These are phyloP conservation scores for Sporothrix sp. DNA, from an alignment of 2,329 filamentous ascomycete genomes.

Conservation along the genomic window DNA sequence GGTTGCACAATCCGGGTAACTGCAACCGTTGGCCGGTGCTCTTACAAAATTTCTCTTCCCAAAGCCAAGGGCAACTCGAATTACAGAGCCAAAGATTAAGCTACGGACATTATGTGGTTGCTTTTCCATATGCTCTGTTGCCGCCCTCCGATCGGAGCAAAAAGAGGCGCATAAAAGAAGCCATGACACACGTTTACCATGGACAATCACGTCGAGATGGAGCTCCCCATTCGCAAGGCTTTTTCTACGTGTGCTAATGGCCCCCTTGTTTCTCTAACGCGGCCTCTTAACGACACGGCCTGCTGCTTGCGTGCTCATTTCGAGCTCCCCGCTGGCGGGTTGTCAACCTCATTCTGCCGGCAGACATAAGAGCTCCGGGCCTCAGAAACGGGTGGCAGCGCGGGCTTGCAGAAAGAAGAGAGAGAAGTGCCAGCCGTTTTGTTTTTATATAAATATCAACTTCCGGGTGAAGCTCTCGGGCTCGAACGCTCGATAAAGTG, in stretches of 20 bases:
- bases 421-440: too few species aligned
- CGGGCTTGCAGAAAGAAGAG: background rate
- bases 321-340: constrained; percentile 1
- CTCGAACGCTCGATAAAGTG: too few species aligned
- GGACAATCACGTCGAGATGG: background rate
- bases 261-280: too few species aligned
- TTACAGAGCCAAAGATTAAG: too few species aligned
- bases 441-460: too few species aligned
- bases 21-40: background rate
- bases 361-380: background rate
- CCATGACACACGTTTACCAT: constrained; percentile 2
- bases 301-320: background rate
- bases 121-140: too few species aligned
- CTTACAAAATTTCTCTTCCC: too few species aligned
- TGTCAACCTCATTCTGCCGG: background rate
- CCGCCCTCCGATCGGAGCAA: constrained; percentile 3
- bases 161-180: background rate
- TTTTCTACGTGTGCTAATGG: background rate
- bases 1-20: background rate
- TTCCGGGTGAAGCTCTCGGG: too few species aligned
- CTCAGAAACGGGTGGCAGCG: background rate
- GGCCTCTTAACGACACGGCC: background rate
- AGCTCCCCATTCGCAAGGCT: background rate
- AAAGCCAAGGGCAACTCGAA: too few species aligned
- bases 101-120: too few species aligned